These are phyloP conservation scores for Nidularia sp. DNA, from an alignment of 768 basidiomycete species.

Conservation along the genomic window DNA sequence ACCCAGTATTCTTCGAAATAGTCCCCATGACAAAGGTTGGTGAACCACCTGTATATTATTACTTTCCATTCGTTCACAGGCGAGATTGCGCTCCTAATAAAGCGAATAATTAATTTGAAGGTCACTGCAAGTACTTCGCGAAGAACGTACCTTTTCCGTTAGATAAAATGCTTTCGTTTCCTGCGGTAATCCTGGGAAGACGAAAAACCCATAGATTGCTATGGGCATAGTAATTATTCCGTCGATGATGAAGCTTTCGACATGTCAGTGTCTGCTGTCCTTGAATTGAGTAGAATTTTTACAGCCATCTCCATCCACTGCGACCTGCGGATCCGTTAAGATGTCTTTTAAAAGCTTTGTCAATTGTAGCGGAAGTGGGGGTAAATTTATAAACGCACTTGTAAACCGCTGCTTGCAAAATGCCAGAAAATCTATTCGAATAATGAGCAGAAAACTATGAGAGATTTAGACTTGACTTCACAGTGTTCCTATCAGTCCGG, in stretches of 20 bases:
- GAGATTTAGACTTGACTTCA: constrained; percentile 29
- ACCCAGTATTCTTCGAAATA: constrained; percentile 44
- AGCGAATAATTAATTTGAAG: too few relatives aligned
- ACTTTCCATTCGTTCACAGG: constrained; percentile 41
- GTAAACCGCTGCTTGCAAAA: constrained; percentile 63
- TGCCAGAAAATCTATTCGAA: constrained; percentile 51
- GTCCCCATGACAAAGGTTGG: constrained; percentile 40
- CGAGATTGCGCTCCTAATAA: constrained; percentile 49
- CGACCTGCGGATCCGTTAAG: constrained; percentile 48
- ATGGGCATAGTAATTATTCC: constrained; percentile 71
- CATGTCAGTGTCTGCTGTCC: constrained; percentile 1
- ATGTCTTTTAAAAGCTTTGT: constrained; percentile 31
- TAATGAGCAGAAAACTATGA: too few relatives aligned
- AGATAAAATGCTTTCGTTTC: constrained; percentile 65
- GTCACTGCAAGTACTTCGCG: too few relatives aligned
- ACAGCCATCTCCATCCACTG: constrained; percentile 71
- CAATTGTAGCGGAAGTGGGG: background rate
- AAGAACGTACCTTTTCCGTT: constrained; percentile 38
- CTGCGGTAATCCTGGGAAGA: constrained; percentile 69
- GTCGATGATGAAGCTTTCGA: constrained; percentile 58
- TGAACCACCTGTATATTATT: constrained; percentile 33
- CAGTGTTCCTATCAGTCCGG: constrained; percentile 59
- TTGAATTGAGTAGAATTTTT: constrained; percentile 10
- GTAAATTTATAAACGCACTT: constrained; percentile 23
- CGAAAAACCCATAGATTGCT: constrained; percentile 64